These are phyloP conservation scores for Phoma sp. DNA, from an alignment of 2,329 filamentous ascomycete species.

Conservation along the genomic window DNA sequence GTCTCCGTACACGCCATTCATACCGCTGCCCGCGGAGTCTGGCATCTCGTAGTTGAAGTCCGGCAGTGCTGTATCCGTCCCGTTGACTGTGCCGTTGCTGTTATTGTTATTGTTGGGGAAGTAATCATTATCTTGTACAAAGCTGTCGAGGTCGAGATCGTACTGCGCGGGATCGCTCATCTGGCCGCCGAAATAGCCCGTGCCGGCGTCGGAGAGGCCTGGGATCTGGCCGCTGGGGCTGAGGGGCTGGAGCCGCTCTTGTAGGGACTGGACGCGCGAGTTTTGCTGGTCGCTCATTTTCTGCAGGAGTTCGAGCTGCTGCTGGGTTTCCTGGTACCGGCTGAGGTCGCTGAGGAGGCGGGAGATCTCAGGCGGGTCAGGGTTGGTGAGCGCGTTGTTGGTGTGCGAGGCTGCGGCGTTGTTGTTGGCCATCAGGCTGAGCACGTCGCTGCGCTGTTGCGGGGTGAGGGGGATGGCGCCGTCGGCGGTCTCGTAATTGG, in stretches of 20 bases:
- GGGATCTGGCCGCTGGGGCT: constrained; percentile 81
- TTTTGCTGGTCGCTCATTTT: constrained; percentile 81
- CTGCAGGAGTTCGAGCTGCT: constrained; percentile 79
- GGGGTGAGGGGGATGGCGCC: constrained; percentile 54
- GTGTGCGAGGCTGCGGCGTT: constrained; percentile 49
- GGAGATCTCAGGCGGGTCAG: constrained; percentile 60
- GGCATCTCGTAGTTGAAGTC: constrained; percentile 38
- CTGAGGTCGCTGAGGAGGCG: constrained; percentile 65
- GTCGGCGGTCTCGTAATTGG: constrained; percentile 55
- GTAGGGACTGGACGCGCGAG: constrained; percentile 75
- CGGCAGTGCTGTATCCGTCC: constrained; percentile 16
- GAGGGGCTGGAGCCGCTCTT: constrained; percentile 75
- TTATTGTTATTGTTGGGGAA: constrained; percentile 46
- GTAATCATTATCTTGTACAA: constrained; percentile 63
- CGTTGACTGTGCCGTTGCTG: constrained; percentile 4
- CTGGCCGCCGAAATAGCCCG: constrained; percentile 42
- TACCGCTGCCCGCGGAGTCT: constrained; percentile 14
- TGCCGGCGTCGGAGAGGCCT: constrained; percentile 57
- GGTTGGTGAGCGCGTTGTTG: constrained; percentile 65
- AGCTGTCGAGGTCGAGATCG: constrained; percentile 62
- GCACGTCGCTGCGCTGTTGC: constrained; percentile 56
- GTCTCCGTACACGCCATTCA: not conserved
- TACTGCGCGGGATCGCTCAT: constrained; percentile 48
- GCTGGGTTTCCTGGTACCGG: constrained; percentile 70
- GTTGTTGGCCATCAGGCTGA: constrained; percentile 56